Conservation (phyloP, 2,329 filamentous ascomycete species). For the Calonectria leucothoes region DNA sequence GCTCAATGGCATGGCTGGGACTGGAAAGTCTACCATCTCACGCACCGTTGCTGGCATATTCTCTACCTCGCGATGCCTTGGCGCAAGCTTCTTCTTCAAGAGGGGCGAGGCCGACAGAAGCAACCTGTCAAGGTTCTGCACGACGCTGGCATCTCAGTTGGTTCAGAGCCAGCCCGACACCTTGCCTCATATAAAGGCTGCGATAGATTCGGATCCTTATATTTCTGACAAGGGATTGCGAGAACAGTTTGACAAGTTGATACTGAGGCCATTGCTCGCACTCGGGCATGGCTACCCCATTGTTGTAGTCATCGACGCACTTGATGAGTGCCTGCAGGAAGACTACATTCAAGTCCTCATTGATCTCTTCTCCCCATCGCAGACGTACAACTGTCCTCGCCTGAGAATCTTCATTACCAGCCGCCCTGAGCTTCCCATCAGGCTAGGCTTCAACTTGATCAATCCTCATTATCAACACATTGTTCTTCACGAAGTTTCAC, state of each 20-base stretch:
- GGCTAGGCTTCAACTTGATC: slow-evolving; percentile 48
- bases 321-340: slow-evolving; percentile 45
- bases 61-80: no score
- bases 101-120: slow-evolving; percentile 53
- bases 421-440: slow-evolving; percentile 52
- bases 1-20: slow-evolving; percentile 49
- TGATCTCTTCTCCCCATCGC: slow-evolving; percentile 35
- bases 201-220: slow-evolving; percentile 45
- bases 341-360: slow-evolving; percentile 46
- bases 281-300: neutral
- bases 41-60: slow-evolving; percentile 52
- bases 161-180: slow-evolving; percentile 38
- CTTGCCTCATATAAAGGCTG: slow-evolving; percentile 41
- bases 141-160: slow-evolving; percentile 53
- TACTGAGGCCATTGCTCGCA: slow-evolving; percentile 46
- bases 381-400: slow-evolving; percentile 22
- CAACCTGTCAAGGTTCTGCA: slow-evolving; percentile 49
- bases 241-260: slow-evolving; percentile 55
- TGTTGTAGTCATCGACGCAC: slow-evolving; percentile 50
- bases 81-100: slow-evolving; percentile 41
- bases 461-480: slow-evolving; percentile 35
- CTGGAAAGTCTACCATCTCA: slow-evolving; percentile 43
- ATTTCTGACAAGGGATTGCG: slow-evolving; percentile 42
- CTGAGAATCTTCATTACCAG: slow-evolving; percentile 55
- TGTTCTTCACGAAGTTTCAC: slow-evolving; percentile 51